Evolutionary conservation across 495 filamentous ascomycete species (phyloP).

Genomic region (Talaromyces wortmannii): DNA sequence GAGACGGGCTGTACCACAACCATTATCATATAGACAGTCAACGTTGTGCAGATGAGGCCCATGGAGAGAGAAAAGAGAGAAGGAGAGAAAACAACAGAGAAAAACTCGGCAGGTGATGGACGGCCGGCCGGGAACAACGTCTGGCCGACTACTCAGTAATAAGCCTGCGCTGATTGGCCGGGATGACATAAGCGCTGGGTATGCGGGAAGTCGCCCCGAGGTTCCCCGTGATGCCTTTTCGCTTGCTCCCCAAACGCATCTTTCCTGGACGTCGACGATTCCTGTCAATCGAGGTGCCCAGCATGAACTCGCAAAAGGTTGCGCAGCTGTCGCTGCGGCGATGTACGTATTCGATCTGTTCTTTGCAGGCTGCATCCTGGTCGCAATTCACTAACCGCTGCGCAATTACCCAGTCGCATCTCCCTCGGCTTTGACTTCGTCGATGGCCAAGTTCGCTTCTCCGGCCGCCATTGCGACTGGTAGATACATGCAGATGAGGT

Average conservation of each 20-base stretch:
- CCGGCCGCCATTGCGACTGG: conserved; percentile 43
- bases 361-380: conserved; percentile 11
- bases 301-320: conserved; percentile 61
- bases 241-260: neutral
- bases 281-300: neutral
- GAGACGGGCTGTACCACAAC: conserved; percentile 31
- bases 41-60: conserved; percentile 41
- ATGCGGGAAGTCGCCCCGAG: conserved; percentile 36
- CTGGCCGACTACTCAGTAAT: conserved; percentile 30
- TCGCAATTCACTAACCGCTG: conserved; percentile 29
- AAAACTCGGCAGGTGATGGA: neutral
- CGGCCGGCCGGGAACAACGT: conserved; percentile 24
- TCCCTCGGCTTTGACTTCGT: conserved; percentile 38
- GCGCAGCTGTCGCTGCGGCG: conserved; percentile 61
- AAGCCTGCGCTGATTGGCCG: conserved; percentile 27
- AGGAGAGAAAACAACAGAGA: conserved; percentile 2
- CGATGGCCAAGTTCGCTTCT: conserved; percentile 42
- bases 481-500: conserved; percentile 50
- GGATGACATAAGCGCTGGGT: conserved; percentile 3
- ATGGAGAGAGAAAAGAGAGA: conserved; percentile 26
- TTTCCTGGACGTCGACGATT: neutral
- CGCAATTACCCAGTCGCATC: conserved; percentile 31
- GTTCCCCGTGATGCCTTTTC: conserved; percentile 23
- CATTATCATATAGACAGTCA: conserved; percentile 35
- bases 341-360: conserved; percentile 41